A percentile compares a stretch with the other conserved stretches of the same genome.
Conservation (phyloP, 2,329 filamentous ascomycete genomes). For the Phyllosticta ampelicida region DNA sequence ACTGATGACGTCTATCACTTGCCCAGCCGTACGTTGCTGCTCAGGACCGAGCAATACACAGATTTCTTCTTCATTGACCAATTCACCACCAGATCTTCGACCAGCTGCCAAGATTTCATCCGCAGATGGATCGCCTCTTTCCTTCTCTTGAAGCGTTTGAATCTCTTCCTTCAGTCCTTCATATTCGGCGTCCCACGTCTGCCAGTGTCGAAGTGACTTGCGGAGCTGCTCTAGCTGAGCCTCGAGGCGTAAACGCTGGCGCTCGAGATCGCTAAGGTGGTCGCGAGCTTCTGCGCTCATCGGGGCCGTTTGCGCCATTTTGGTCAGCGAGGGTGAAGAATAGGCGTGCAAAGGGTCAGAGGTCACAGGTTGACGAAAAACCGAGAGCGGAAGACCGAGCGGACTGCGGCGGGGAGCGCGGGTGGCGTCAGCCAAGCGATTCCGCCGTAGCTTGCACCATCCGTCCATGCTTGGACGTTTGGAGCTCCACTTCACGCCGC, state of each 20-base stretch:
- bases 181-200: constrained; percentile 84
- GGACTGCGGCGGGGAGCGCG: neutral
- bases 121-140: constrained; percentile 11
- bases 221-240: constrained; percentile 62
- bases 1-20: constrained; percentile 57
- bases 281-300: constrained; percentile 23
- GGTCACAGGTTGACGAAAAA: constrained; percentile 1
- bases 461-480: neutral
- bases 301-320: neutral
- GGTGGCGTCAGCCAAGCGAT: neutral
- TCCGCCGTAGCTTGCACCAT: neutral
- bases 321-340: neutral
- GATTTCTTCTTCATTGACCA: constrained; percentile 53
- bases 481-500: constrained; percentile 5
- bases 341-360: neutral
- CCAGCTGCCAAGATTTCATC: constrained; percentile 37
- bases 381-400: constrained; percentile 2
- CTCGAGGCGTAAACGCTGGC: constrained; percentile 64
- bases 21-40: constrained; percentile 43
- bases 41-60: constrained; percentile 39
- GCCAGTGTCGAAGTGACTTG: constrained; percentile 75
- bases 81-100: constrained; percentile 49
- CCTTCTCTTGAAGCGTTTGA: constrained; percentile 35
- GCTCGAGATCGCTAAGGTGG: constrained; percentile 59
- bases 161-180: constrained; percentile 80